A percentile compares a stretch with the other conserved stretches of the same genome.
phyloP scores from a whole-genome alignment of 2,329 filamentous ascomycete genomes.

The Trichophyton simii region DNA sequence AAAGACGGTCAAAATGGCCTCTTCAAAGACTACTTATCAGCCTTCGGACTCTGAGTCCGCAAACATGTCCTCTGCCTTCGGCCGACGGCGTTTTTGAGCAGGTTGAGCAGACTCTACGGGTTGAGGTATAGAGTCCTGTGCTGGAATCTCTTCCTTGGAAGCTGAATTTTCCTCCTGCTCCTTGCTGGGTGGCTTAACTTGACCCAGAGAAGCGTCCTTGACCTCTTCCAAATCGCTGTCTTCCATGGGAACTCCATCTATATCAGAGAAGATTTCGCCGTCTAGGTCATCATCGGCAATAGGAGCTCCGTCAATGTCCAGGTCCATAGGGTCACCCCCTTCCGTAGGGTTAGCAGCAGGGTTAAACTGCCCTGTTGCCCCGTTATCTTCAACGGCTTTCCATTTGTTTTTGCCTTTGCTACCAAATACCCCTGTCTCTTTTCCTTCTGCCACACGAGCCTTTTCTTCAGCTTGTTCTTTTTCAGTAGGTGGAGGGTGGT shows the following conservation, averaged over 20 bases:
- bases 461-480: constrained; percentile 34
- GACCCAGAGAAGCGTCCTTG: constrained; percentile 35
- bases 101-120: constrained; percentile 22
- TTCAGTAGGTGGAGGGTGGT: constrained; percentile 50
- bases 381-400: constrained; percentile 36
- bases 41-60: constrained; percentile 54
- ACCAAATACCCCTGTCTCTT: constrained; percentile 23
- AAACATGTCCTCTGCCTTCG: constrained; percentile 78
- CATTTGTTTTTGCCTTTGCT: constrained; percentile 34
- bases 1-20: background rate
- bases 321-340: constrained; percentile 14
- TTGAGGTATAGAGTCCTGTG: background rate
- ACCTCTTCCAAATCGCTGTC: constrained; percentile 39
- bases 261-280: constrained; percentile 31
- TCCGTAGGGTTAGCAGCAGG: constrained; percentile 3
- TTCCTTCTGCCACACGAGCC: constrained; percentile 32
- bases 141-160: constrained; percentile 14
- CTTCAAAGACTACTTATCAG: background rate
- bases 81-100: constrained; percentile 44
- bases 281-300: constrained; percentile 27
- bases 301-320: constrained; percentile 22
- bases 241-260: constrained; percentile 36
- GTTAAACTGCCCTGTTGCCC: constrained; percentile 13
- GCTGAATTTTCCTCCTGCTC: constrained; percentile 14
- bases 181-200: constrained; percentile 24